A percentile compares a stretch with the other conserved stretches of the same genome.
Conservation (phyloP, 257 asterid genomes). For the Verbascum thapsus region DNA sequence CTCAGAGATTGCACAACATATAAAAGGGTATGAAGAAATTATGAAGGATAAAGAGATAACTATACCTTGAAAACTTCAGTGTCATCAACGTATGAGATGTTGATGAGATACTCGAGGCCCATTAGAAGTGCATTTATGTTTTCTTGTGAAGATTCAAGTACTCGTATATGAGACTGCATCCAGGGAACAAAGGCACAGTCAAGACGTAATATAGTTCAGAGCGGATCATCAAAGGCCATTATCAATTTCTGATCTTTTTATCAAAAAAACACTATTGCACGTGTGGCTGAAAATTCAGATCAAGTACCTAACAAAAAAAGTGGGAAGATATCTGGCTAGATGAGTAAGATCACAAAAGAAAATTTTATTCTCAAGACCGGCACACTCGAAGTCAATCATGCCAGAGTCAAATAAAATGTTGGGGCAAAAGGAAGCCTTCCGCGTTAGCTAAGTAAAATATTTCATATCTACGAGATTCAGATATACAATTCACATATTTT, state of each 20-base stretch:
- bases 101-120: slow-evolving; percentile 83
- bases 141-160: slow-evolving; percentile 71
- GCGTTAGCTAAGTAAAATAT: slow-evolving; percentile 3
- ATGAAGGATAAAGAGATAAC: background rate
- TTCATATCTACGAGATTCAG: background rate
- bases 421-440: background rate
- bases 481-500: slow-evolving; percentile 1
- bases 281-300: background rate
- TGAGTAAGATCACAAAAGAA: slow-evolving; percentile 7
- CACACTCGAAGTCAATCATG: background rate
- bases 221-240: slow-evolving; percentile 7
- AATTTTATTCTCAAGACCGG: slow-evolving; percentile 6
- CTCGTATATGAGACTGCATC: slow-evolving; percentile 73
- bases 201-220: slow-evolving; percentile 10
- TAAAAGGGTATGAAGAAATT: background rate
- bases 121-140: slow-evolving; percentile 51
- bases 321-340: background rate
- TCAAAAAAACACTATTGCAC: slow-evolving; percentile 17
- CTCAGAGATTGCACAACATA: slow-evolving; percentile 5
- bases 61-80: slow-evolving; percentile 90
- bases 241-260: background rate
- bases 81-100: slow-evolving; percentile 84
- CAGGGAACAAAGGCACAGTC: slow-evolving; percentile 24
- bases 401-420: slow-evolving; percentile 5
- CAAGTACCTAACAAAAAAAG: background rate